A percentile compares a stretch with the other conserved stretches of the same genome.
phyloP scores from a whole-genome alignment of 2,329 filamentous ascomycete genomes.

The Fusarium solani-melongenae region DNA sequence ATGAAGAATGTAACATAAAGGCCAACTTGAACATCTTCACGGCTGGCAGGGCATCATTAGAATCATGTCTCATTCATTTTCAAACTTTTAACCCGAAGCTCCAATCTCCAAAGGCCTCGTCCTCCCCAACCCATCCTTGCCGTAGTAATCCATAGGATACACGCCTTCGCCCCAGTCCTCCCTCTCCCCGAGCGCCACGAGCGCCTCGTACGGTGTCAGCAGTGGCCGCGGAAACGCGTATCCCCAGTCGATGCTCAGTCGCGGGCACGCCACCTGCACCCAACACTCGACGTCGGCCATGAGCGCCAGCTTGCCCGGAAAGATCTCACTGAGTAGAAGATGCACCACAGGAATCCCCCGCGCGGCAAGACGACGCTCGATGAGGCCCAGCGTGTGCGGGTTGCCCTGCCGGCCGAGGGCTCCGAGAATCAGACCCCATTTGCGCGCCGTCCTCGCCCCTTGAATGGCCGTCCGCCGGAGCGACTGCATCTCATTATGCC shows the following conservation, averaged over 20 bases:
- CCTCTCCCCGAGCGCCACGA: constrained; percentile 84
- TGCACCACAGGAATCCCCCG: constrained; percentile 85
- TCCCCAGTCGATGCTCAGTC: constrained; percentile 98
- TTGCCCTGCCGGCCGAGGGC: constrained; percentile 95
- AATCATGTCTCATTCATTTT: constrained; percentile 7
- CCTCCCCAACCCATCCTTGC: constrained; percentile 87
- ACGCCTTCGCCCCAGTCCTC: constrained; percentile 80
- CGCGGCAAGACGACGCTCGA: constrained; percentile 79
- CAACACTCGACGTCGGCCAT: constrained; percentile 97
- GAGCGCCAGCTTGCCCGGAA: constrained; percentile 92
- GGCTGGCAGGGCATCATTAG: background rate
- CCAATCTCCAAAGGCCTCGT: constrained; percentile 64
- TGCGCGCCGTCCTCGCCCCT: constrained; percentile 79
- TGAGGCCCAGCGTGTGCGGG: constrained; percentile 87
- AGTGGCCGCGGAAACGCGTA: constrained; percentile 93
- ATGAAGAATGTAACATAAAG: background rate
- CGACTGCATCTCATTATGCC: constrained; percentile 89
- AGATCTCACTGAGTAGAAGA: constrained; percentile 91
- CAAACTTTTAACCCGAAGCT: constrained; percentile 28
- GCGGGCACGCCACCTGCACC: constrained; percentile 98
- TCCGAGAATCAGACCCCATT: constrained; percentile 96
- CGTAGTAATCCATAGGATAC: constrained; percentile 99
- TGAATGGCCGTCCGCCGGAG: constrained; percentile 82
- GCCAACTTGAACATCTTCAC: background rate
- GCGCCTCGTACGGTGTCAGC: constrained; percentile 93